Evolutionary conservation across 495 filamentous ascomycete genomes (phyloP).

Genomic region (Annulohypoxylon maeteangense): DNA sequence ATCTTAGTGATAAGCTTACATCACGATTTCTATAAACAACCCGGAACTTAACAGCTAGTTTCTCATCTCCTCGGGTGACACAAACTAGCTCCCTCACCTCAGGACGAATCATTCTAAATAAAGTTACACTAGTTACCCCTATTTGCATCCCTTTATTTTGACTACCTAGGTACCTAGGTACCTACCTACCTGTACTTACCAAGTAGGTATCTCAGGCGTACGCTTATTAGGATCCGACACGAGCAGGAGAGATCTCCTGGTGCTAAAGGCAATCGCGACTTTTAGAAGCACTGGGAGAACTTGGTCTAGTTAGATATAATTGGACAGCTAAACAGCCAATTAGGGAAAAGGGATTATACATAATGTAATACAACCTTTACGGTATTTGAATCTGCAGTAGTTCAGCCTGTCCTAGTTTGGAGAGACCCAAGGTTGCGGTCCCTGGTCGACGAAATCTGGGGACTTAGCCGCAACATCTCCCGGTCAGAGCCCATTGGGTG

Average conservation of each 20-base stretch:
- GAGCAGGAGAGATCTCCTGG: neutral
- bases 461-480: conserved; percentile 35
- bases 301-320: neutral
- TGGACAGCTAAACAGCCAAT: neutral
- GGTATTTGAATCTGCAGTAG: conserved; percentile 8
- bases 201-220: no score
- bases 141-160: neutral
- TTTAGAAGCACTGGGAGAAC: neutral
- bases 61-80: neutral
- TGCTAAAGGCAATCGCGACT: neutral
- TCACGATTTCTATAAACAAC: neutral
- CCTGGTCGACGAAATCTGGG: conserved; percentile 6
- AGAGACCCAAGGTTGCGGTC: conserved; percentile 19
- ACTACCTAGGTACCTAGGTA: no score
- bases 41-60: neutral
- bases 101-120: neutral
- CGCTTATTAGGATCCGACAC: no score
- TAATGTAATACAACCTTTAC: neutral
- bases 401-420: conserved; percentile 4
- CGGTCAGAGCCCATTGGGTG: conserved; percentile 11
- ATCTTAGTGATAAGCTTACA: neutral
- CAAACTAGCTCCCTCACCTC: neutral
- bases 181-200: no score
- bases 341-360: neutral
- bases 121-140: neutral